A percentile compares a stretch with the other conserved stretches of the same genome.
phyloP scores from a whole-genome alignment of 306 rosid genomes.

The Pachyrhizus erosus region DNA sequence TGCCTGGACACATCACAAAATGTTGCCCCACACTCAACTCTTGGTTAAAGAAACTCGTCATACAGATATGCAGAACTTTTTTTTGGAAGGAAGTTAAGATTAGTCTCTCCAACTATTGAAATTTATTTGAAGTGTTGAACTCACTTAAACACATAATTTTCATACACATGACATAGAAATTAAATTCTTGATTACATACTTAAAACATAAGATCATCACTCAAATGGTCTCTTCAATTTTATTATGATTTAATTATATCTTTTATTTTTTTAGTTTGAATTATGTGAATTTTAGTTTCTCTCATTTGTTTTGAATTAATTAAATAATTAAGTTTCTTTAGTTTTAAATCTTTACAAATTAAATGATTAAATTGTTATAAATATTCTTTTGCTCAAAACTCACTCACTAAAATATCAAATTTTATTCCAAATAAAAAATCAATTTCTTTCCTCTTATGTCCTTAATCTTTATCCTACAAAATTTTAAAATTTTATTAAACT shows the following conservation, averaged over 20 bases:
- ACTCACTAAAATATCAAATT: not conserved
- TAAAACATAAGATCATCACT: not conserved
- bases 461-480: not conserved
- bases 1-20: conserved; percentile 44
- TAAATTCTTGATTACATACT: not conserved
- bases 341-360: not conserved
- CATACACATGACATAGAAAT: too few relatives aligned
- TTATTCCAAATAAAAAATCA: not conserved
- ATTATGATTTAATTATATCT: not conserved
- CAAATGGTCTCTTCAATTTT: too few relatives aligned
- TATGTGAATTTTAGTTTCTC: not conserved
- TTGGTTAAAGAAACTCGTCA: not conserved
- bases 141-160: too few relatives aligned
- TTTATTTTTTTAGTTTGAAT: not conserved
- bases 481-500: too few relatives aligned
- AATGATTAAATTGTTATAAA: not conserved
- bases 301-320: too few relatives aligned
- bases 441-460: not conserved
- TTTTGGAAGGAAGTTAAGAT: too few relatives aligned
- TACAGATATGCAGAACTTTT: not conserved
- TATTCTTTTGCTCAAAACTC: not conserved
- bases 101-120: too few relatives aligned
- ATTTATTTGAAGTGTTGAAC: too few relatives aligned
- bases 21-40: not conserved
- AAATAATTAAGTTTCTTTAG: not conserved